Conservation (phyloP, 106 monocot genomes). For the Dendrobium officinale region DNA sequence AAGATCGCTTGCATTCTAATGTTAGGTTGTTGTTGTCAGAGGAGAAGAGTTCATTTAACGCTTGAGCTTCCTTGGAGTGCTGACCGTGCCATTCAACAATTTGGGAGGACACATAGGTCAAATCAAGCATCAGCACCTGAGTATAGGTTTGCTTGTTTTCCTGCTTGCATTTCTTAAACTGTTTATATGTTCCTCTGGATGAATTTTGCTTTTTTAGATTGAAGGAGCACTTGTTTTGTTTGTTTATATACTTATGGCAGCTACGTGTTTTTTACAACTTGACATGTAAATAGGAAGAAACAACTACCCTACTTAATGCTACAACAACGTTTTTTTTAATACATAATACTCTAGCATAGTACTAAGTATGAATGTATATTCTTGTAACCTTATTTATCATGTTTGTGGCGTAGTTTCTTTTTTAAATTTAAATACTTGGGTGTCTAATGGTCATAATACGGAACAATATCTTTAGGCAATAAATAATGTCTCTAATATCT, state of each 20-base stretch:
- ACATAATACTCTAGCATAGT: too few relatives aligned
- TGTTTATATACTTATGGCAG: neutral
- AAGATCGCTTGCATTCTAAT: neutral
- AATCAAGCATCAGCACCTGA: slow-evolving; percentile 97
- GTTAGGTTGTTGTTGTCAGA: slow-evolving; percentile 26
- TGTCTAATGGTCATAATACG: too few relatives aligned
- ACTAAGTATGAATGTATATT: too few relatives aligned
- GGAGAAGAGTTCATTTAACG: slow-evolving; percentile 88
- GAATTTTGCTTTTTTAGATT: neutral
- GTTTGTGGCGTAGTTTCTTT: neutral
- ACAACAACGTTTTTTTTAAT: neutral
- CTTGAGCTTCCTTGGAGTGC: slow-evolving; percentile 99
- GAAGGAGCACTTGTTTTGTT: neutral
- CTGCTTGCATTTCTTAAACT: neutral
- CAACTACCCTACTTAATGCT: neutral
- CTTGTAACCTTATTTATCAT: neutral
- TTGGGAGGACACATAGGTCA: slow-evolving; percentile 96
- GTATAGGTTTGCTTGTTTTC: slow-evolving; percentile 49
- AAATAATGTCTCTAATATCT: too few relatives aligned
- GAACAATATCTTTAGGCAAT: too few relatives aligned
- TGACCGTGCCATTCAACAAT: slow-evolving; percentile 98
- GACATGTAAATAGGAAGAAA: neutral
- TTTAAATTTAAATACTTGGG: too few relatives aligned
- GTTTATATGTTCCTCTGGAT: neutral
- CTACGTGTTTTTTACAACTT: neutral